A percentile compares a stretch with the other conserved stretches of the same genome.
Conservation (phyloP, 805 yeast species). For the Candida dajiaensis region DNA sequence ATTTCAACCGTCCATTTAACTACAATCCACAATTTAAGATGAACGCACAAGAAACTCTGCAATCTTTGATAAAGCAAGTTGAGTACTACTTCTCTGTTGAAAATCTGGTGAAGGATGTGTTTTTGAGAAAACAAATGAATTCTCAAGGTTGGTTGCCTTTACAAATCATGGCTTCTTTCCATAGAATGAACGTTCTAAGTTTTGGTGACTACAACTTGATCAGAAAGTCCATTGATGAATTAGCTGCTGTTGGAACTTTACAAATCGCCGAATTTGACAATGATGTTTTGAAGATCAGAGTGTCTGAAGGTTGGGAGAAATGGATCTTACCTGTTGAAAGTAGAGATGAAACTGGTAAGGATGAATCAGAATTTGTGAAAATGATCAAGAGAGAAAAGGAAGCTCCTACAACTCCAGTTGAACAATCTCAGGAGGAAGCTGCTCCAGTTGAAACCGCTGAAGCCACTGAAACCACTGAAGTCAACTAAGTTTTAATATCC, state of each 20-base stretch:
- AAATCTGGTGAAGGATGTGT: slow-evolving; percentile 81
- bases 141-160: slow-evolving; percentile 67
- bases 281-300: slow-evolving; percentile 53
- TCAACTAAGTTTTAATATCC: background rate
- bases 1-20: slow-evolving; percentile 1
- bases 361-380: slow-evolving; percentile 28
- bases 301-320: slow-evolving; percentile 47
- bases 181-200: slow-evolving; percentile 65
- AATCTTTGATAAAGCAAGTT: slow-evolving; percentile 44
- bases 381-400: slow-evolving; percentile 9
- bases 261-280: slow-evolving; percentile 33
- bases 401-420: background rate
- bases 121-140: slow-evolving; percentile 76
- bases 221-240: slow-evolving; percentile 48
- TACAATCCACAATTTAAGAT: slow-evolving; percentile 4
- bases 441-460: background rate
- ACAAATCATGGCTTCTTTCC: slow-evolving; percentile 57
- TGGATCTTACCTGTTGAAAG: slow-evolving; percentile 63
- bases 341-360: slow-evolving; percentile 41
- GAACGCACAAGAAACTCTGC: slow-evolving; percentile 15
- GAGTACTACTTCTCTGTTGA: slow-evolving; percentile 89
- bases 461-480: background rate
- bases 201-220: slow-evolving; percentile 49
- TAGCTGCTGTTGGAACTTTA: slow-evolving; percentile 27
- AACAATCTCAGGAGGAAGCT: background rate